Percentiles rank a stretch among this genome's conserved stretches.
These are phyloP conservation scores for Fonsecaea nubica DNA, from an alignment of 2,329 filamentous ascomycete species.

Conservation along the genomic window DNA sequence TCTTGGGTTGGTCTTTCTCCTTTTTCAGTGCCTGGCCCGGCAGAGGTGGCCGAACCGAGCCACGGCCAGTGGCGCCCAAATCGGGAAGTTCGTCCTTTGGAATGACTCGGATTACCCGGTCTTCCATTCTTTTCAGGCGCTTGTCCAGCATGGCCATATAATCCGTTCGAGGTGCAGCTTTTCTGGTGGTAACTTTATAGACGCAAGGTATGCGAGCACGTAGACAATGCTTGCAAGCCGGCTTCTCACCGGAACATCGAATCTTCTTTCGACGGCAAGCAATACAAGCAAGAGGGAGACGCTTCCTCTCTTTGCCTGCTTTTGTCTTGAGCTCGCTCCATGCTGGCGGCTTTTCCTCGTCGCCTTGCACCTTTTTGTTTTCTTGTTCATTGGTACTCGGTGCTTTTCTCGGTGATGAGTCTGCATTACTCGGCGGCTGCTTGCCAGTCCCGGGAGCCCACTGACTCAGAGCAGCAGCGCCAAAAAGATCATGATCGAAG, in stretches of 20 bases:
- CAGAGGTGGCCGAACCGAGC: slow-evolving; percentile 80
- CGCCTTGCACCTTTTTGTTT: slow-evolving; percentile 53
- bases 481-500: slow-evolving; percentile 36
- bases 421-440: slow-evolving; percentile 33
- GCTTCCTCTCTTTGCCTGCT: slow-evolving; percentile 93
- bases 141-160: slow-evolving; percentile 99
- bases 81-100: slow-evolving; percentile 81
- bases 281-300: slow-evolving; percentile 91
- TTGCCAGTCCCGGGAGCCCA: slow-evolving; percentile 36
- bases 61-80: slow-evolving; percentile 72
- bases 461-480: slow-evolving; percentile 31
- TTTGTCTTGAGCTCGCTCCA: slow-evolving; percentile 89
- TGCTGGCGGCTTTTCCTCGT: slow-evolving; percentile 65
- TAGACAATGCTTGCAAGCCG: slow-evolving; percentile 94
- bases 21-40: slow-evolving; percentile 64
- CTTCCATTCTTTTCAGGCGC: slow-evolving; percentile 94
- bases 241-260: slow-evolving; percentile 95
- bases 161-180: slow-evolving; percentile 91
- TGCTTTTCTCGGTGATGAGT: slow-evolving; percentile 29
- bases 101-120: slow-evolving; percentile 93
- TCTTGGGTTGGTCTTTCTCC: slow-evolving; percentile 62
- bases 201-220: slow-evolving; percentile 93
- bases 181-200: slow-evolving; percentile 94
- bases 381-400: slow-evolving; percentile 29
- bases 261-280: slow-evolving; percentile 98